phyloP scores from a whole-genome alignment of 2,329 filamentous ascomycete species.

The Zymoseptoria crescenta region DNA sequence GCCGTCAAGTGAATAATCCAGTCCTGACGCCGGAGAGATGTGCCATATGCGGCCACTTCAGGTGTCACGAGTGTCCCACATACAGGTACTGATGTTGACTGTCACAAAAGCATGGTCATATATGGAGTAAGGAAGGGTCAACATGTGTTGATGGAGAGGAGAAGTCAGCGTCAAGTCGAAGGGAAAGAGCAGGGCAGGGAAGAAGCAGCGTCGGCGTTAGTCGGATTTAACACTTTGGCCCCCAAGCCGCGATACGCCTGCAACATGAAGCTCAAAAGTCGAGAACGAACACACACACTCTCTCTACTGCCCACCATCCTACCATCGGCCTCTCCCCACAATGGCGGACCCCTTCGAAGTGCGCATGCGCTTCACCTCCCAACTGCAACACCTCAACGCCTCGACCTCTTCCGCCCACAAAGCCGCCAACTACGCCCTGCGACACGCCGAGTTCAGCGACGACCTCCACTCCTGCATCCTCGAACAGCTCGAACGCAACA shows the following conservation, averaged over 20 bases:
- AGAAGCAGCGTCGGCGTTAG: not conserved
- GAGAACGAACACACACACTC: not conserved
- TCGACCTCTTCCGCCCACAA: slow-evolving; percentile 84
- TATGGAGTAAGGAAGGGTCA: not conserved
- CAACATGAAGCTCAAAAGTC: not conserved
- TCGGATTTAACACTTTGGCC: not conserved
- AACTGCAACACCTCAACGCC: slow-evolving; percentile 85
- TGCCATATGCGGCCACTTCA: not conserved
- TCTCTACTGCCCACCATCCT: not conserved
- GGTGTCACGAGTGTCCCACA: not conserved
- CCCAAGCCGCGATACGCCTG: not conserved
- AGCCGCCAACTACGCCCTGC: slow-evolving; percentile 88
- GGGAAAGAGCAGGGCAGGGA: too few relatives aligned
- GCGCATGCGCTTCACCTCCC: slow-evolving; percentile 88
- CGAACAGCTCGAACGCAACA: slow-evolving; percentile 86
- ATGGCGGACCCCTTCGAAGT: slow-evolving; percentile 94
- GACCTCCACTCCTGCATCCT: slow-evolving; percentile 95
- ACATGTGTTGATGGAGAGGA: not conserved
- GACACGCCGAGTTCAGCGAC: slow-evolving; percentile 90
- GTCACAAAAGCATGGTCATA: not conserved
- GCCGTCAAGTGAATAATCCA: not conserved
- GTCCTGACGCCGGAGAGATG: not conserved
- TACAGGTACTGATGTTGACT: not conserved
- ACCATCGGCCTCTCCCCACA: not conserved
- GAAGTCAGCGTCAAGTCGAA: not conserved